Percentiles rank a stretch among this genome's conserved stretches.
phyloP scores from a whole-genome alignment of 495 filamentous ascomycete genomes.

The Lichenothelia convexa region DNA sequence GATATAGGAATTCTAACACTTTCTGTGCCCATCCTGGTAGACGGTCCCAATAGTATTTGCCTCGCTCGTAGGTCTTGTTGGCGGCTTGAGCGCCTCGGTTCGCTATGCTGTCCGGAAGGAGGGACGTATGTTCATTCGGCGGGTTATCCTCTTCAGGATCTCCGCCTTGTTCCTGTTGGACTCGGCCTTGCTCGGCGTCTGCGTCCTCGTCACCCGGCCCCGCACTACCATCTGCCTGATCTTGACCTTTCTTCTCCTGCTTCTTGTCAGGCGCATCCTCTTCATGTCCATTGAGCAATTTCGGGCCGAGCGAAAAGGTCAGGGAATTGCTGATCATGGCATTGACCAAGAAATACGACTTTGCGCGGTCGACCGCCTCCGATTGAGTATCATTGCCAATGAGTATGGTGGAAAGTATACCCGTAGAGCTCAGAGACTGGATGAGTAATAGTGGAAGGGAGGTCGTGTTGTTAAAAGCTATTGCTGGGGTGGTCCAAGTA shows the following conservation, averaged over 20 bases:
- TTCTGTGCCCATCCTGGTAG: conserved; percentile 22
- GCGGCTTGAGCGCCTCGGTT: conserved; percentile 11
- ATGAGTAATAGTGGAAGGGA: conserved; percentile 51
- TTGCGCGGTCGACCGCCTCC: conserved; percentile 41
- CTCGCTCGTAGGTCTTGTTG: conserved; percentile 8
- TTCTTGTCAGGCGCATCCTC: conserved; percentile 22
- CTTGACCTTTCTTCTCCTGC: conserved; percentile 8
- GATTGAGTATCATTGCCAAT: conserved; percentile 28
- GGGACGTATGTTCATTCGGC: conserved; percentile 30
- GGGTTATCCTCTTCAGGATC: conserved; percentile 14
- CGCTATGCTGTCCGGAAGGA: conserved; percentile 25
- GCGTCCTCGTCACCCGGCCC: conserved; percentile 11
- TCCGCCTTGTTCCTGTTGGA: conserved; percentile 13
- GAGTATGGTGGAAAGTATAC: conserved; percentile 38
- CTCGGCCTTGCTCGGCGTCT: conserved; percentile 11
- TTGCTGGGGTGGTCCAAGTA: conserved; percentile 44
- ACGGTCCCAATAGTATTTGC: conserved; percentile 17
- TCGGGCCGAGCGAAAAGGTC: conserved; percentile 47
- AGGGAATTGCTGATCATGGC: conserved; percentile 43
- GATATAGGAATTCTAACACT: conserved; percentile 27
- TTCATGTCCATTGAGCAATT: conserved; percentile 31
- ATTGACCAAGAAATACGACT: conserved; percentile 52
- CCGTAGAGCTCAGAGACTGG: conserved; percentile 43
- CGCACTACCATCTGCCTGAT: not conserved
- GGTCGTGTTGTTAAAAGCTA: conserved; percentile 65